Evolutionary conservation across 2,329 filamentous ascomycete genomes (phyloP), one percentile per base, ranked within the genome.

Genomic region (Monilinia fructigena): DNA sequence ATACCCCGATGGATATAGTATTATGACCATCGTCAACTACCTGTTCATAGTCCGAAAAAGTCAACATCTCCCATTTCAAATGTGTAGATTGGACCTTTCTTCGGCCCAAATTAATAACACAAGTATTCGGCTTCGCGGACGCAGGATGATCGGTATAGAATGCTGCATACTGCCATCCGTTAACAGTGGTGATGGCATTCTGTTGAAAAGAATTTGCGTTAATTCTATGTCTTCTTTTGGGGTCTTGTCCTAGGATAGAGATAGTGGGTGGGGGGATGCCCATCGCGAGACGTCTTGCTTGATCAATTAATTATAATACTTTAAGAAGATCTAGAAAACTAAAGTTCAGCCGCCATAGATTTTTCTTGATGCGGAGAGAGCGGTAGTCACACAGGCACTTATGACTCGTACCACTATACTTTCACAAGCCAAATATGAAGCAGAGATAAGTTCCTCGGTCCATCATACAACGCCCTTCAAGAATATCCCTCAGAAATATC

Each of bases 161-260:
- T 7, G 54, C 68, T 20, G 55, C 67, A 65, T 74, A 74, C 56
- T 74, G 71, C 64, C 66, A 74, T 14, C 68, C 70, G 26, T 70
- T 64, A 3, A 69, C 23, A 14, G 70, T 71, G 5, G 70, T 71
- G 45, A 73, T 69, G 6, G 70, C 70, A 63, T 72, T 70, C 38
- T 73, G 70, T 45, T 74, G 70, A 31, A 72, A 74, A 5, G 69
- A 71, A 55, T 71, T 73, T 10, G 72, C 69, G 40, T 73, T 74
- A 55, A 72, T 72, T 38, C 70, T 66, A 50, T 73, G 70, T 1
- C 11, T 66, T 55, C 71, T 72, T 28, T 66, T 58, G 18, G 68
- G 70, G 56, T 72, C 69, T 23, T 42, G 42, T 7, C 70, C 68
- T 6, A 74, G 67, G n/a, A 70, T 55, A 8, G 68, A 70, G 26